Conservation (phyloP, 768 basidiomycete species). For the Mrakia gelida region DNA sequence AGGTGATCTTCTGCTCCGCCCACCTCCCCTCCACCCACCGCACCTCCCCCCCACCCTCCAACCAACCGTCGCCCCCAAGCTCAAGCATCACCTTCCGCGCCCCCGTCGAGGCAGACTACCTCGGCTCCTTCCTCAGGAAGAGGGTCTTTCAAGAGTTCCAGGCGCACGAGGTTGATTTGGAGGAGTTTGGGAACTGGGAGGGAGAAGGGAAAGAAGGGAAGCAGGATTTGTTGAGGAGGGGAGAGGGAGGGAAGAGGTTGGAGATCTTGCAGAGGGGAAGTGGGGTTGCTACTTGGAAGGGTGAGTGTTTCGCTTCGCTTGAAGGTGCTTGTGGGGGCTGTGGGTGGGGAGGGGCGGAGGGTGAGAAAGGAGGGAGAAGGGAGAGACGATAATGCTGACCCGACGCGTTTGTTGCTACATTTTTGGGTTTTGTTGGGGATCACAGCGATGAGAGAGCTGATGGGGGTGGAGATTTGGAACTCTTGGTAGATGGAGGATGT, state of each 20-base stretch:
- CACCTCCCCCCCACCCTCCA: conserved; percentile 37
- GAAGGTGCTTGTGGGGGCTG: too few species aligned
- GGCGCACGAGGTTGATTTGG: conserved; percentile 21
- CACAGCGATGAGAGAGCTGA: conserved; percentile 26
- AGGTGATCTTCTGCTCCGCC: conserved; percentile 82
- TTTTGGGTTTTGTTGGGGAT: neutral
- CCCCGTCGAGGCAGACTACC: conserved; percentile 11
- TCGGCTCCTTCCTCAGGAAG: conserved; percentile 11
- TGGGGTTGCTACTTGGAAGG: conserved; percentile 25
- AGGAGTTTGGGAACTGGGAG: neutral
- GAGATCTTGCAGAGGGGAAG: conserved; percentile 10
- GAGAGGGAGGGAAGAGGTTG: conserved; percentile 8
- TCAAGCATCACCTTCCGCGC: neutral
- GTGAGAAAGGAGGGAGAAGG: neutral
- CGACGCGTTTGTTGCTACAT: too few species aligned
- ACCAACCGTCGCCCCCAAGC: too few species aligned
- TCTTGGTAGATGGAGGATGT: too few species aligned
- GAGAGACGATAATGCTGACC: neutral
- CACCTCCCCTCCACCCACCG: conserved; percentile 52
- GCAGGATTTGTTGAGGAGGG: neutral
- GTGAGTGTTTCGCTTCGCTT: neutral
- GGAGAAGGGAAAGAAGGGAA: neutral
- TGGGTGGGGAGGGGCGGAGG: neutral
- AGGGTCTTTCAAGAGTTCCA: conserved; percentile 1
- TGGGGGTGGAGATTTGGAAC: conserved; percentile 24